A percentile compares a stretch with the other conserved stretches of the same genome.
Conservation (phyloP, 2,329 filamentous ascomycete genomes). For the Aspergillus tubingensis region DNA sequence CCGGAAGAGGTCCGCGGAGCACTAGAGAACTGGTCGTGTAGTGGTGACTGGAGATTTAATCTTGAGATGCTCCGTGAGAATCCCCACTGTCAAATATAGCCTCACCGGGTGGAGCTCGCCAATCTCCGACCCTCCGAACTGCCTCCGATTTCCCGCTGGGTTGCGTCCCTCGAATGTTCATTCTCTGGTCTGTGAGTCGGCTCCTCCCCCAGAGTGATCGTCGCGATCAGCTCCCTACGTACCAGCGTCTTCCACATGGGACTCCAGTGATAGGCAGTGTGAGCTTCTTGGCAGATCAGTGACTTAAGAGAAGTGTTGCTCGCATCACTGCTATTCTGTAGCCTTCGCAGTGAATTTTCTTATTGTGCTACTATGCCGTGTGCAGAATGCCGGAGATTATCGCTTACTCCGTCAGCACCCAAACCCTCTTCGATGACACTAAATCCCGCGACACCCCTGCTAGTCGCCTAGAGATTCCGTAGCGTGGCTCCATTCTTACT, state of each 20-base stretch:
- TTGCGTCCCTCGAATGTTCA: not conserved
- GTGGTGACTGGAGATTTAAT: not conserved
- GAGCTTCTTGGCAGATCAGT: too few relatives aligned
- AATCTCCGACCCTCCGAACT: not conserved
- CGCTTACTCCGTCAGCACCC: not conserved
- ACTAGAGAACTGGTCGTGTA: not conserved
- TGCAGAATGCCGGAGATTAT: not conserved
- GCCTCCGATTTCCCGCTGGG: not conserved
- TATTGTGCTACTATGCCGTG: too few relatives aligned
- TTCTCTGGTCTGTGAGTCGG: conserved; percentile 6
- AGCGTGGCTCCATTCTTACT: not conserved
- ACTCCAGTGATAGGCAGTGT: not conserved
- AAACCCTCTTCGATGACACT: not conserved
- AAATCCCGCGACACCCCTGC: not conserved
- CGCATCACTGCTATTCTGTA: too few relatives aligned
- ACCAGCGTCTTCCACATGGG: not conserved
- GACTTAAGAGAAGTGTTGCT: too few relatives aligned
- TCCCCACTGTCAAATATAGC: not conserved
- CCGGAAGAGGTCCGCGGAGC: not conserved
- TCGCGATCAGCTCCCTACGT: not conserved
- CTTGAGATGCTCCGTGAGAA: not conserved
- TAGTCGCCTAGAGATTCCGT: not conserved
- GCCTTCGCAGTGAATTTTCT: too few relatives aligned
- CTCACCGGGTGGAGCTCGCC: not conserved
- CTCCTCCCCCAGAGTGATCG: not conserved